Percentiles rank a stretch among this genome's conserved stretches.
Evolutionary conservation across 73 alveolate genomes (phyloP).

Genomic region (Tetrahymena borealis): DNA sequence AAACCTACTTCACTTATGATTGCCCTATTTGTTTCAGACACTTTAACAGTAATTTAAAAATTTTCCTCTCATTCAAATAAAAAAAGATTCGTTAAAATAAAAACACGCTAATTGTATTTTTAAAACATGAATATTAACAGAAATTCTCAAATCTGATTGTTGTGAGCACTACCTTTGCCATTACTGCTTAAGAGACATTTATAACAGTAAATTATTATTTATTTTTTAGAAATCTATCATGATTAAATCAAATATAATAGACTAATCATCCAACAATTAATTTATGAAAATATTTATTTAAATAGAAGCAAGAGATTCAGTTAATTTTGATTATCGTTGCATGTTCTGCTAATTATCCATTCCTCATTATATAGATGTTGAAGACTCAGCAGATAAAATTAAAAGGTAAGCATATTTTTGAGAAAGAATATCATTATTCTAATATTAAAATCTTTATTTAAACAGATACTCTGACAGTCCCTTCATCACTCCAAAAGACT

Average conservation of each 20-base stretch:
- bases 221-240: too few relatives aligned
- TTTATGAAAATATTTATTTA: too few relatives aligned
- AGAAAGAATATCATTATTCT: background rate
- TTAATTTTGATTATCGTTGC: background rate
- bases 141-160: background rate
- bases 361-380: background rate
- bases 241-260: too few relatives aligned
- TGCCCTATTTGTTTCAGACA: background rate
- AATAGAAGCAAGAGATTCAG: background rate
- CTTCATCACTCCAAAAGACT: background rate
- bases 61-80: background rate
- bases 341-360: background rate
- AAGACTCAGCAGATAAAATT: background rate
- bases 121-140: background rate
- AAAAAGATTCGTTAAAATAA: background rate
- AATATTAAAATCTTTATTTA: background rate
- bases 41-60: background rate
- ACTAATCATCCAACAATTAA: too few relatives aligned
- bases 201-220: background rate
- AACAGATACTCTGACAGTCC: background rate
- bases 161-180: background rate
- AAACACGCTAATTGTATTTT: background rate
- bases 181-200: background rate
- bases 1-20: background rate
- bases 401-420: background rate